Evolutionary conservation across 1,284 basidiomycete genomes (phyloP).

Genomic region (Marasmius fiardii): DNA sequence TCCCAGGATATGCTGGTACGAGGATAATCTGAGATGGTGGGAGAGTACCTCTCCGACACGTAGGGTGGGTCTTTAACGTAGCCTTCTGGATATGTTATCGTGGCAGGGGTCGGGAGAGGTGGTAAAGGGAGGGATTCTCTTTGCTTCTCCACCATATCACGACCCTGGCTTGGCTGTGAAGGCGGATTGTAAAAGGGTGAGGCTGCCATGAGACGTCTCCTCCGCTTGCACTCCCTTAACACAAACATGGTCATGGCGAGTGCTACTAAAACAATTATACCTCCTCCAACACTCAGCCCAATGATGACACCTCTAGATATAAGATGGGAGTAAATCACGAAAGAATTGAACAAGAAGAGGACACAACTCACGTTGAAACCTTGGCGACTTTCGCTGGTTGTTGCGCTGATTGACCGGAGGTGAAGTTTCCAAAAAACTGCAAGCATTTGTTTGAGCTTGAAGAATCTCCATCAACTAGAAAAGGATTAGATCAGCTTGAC

Average conservation of each 20-base stretch:
- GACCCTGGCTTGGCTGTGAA: conserved; percentile 2
- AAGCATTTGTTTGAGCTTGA: conserved; percentile 23
- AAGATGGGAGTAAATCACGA: conserved; percentile 6
- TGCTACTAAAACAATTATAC: conserved; percentile 34
- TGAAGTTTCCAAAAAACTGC: not conserved
- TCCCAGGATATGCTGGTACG: conserved; percentile 20
- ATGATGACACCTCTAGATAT: conserved; percentile 35
- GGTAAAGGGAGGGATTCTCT: conserved; percentile 8
- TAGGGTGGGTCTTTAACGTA: conserved; percentile 31
- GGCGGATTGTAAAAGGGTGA: not conserved
- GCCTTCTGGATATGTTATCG: conserved; percentile 11
- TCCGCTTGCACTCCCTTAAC: conserved; percentile 36
- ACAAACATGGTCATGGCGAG: conserved; percentile 41
- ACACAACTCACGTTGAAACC: conserved; percentile 22
- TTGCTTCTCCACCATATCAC: conserved; percentile 6
- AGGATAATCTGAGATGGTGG: conserved; percentile 21
- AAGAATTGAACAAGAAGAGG: not conserved
- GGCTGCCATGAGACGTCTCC: conserved; percentile 11
- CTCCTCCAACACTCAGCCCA: conserved; percentile 39
- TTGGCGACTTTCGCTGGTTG: not conserved
- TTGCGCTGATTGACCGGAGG: not conserved
- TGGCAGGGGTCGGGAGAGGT: conserved; percentile 6
- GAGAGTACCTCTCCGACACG: conserved; percentile 26
- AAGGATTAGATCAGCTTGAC: conserved; percentile 5
- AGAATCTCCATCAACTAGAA: conserved; percentile 26